Evolutionary conservation across 2,329 filamentous ascomycete species (phyloP).

Genomic region (Arthrinium phaeospermum): DNA sequence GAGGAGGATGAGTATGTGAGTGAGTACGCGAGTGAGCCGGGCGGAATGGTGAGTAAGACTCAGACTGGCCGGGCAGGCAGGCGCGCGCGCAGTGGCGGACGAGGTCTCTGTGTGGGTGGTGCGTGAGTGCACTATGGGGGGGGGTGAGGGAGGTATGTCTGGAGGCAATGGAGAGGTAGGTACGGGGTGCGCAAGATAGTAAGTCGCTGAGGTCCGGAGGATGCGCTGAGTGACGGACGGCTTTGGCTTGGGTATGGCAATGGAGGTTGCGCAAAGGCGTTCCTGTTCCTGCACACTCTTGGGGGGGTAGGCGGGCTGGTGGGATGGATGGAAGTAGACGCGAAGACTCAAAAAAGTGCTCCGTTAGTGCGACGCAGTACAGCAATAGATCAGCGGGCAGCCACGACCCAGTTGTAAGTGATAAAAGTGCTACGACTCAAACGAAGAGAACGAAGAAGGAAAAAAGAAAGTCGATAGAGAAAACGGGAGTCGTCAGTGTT

Average conservation of each 20-base stretch:
- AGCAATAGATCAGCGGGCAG: constrained; percentile 4
- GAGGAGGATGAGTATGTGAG: too few species aligned
- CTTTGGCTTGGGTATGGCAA: not conserved
- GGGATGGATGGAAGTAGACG: not conserved
- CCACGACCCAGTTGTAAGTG: not conserved
- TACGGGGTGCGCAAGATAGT: constrained; percentile 3
- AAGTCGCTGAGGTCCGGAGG: not conserved
- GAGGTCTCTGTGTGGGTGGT: not conserved
- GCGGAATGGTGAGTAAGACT: not conserved
- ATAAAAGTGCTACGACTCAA: not conserved
- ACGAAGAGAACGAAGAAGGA: constrained; percentile 9
- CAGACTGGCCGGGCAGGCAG: not conserved
- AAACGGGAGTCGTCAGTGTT: constrained; percentile 9
- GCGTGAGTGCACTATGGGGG: not conserved
- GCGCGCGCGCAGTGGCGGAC: not conserved
- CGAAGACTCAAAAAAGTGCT: not conserved
- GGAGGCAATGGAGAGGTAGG: not conserved
- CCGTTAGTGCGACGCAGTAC: constrained; percentile 1
- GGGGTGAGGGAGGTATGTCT: not conserved
- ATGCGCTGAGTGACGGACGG: constrained; percentile 1
- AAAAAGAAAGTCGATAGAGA: not conserved
- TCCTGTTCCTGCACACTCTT: not conserved
- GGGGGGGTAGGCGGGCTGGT: not conserved
- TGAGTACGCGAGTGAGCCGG: not conserved
- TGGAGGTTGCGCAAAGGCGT: constrained; percentile 8